Base-by-base conservation (phyloP, 2,329 filamentous ascomycete species). In the Stromatinia cepivora region DNA sequence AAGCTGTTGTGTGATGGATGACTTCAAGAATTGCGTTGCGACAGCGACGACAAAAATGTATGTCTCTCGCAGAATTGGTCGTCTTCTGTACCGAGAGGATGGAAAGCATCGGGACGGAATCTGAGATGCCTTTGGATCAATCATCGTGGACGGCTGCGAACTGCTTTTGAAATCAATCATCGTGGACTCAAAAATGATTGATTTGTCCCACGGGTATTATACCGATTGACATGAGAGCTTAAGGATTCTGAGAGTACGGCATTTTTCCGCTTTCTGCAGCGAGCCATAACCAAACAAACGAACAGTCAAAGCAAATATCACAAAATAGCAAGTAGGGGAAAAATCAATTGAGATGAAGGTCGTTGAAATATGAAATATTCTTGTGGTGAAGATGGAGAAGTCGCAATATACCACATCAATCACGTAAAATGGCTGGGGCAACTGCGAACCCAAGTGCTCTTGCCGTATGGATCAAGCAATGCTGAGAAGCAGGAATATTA, bases 401-500 rank as follows among this genome's bases (percentile, higher is more conserved):
- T 63, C 45, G 45, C 45, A 48, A 50, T 63, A 50, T 39, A 36
- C 22, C 22, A 36, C 22, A 25, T n/a, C 22, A 36, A 63, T 63
- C 45, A 63, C 45, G 59, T 63, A 50, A 50, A 10, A 50, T 48
- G 31, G 45, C 31, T 34, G 31, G 13, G 45, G 59, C 22, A 63
- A 39, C 46, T 36, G 59, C 45, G 5, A 63, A 8, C 22, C 22
- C 34, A 39, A 25, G 31, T 7, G 59, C 36, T 63, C 59, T 48
- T 63, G 59, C 45, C 45, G 22, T 22, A 9, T 63, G 42, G 42
- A 63, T 28, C 13, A 28, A 39, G 53, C 22, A 56, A 34, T 34
- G 28, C 22, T 28, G 36, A 36, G n/a, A n/a, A n/a, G n/a, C n/a
- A n/a, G n/a, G n/a, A 28, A 28, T 9, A 25, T 42, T 8, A 9